Percentiles rank a stretch among this genome's conserved stretches.
Conservation (phyloP, 495 filamentous ascomycete genomes). For the Pyrenopolyporus hunteri region DNA sequence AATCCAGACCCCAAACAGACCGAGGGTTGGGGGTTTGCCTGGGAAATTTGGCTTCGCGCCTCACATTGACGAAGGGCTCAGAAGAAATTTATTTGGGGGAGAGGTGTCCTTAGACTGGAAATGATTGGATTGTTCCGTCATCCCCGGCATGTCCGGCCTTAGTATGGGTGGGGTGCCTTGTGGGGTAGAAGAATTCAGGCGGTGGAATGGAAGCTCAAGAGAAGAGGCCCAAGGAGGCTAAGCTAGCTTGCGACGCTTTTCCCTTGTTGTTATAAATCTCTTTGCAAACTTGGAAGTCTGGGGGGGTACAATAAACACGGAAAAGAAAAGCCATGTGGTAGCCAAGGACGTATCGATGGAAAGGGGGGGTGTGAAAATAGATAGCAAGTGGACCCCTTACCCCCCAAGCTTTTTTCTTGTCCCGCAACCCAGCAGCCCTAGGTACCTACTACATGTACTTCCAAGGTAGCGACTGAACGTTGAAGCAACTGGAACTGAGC, state of each 20-base stretch:
- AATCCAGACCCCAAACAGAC: constrained; percentile 19
- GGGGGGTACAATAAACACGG: no score
- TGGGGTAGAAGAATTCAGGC: constrained; percentile 38
- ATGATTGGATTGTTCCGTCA: constrained; percentile 31
- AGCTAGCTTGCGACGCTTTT: constrained; percentile 16
- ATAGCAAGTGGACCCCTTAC: background rate
- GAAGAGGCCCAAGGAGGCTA: constrained; percentile 5
- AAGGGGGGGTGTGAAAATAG: background rate
- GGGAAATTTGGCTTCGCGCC: constrained; percentile 25
- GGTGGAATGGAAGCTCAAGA: constrained; percentile 38
- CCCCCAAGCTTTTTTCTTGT: background rate
- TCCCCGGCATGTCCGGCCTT: constrained; percentile 28
- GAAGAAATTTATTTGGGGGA: constrained; percentile 26
- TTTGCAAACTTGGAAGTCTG: background rate
- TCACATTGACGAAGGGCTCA: constrained; percentile 31
- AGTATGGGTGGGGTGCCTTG: constrained; percentile 17
- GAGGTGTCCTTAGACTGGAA: constrained; percentile 1
- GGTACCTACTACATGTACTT: no score
- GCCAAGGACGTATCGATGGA: constrained; percentile 19
- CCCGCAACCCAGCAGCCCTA: no score
- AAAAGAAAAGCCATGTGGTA: constrained; percentile 1
- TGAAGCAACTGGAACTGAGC: background rate
- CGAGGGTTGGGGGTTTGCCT: constrained; percentile 19
- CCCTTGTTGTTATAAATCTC: constrained; percentile 3
- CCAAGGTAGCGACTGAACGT: no score